Evolutionary conservation across 108 stramenopile species (phyloP).

Genomic region (Schizochytrium sp.): DNA sequence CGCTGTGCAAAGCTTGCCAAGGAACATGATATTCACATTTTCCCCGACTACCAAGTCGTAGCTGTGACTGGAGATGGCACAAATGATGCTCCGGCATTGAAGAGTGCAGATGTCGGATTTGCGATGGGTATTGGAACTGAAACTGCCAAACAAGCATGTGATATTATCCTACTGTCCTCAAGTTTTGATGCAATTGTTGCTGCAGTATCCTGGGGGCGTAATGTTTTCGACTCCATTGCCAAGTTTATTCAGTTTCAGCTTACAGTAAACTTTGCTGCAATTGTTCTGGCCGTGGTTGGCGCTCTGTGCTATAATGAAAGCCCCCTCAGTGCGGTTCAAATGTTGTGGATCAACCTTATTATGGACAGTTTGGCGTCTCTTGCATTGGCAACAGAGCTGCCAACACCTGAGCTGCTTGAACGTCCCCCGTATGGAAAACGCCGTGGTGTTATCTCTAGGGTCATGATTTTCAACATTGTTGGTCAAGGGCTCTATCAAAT

Average conservation of each 20-base stretch:
- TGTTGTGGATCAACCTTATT: constrained; percentile 97
- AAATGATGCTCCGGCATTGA: constrained; percentile 98
- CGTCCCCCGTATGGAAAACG: constrained; percentile 84
- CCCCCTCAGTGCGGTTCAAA: constrained; percentile 93
- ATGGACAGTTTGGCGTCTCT: constrained; percentile 98
- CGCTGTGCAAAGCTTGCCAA: constrained; percentile 78
- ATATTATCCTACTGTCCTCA: constrained; percentile 94
- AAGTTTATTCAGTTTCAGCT: constrained; percentile 98
- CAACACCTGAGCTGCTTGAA: constrained; percentile 83
- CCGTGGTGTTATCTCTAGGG: constrained; percentile 83
- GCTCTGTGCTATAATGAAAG: constrained; percentile 85
- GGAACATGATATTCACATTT: constrained; percentile 77
- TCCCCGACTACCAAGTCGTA: constrained; percentile 90
- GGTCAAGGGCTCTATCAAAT: constrained; percentile 89
- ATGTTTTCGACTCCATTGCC: constrained; percentile 94
- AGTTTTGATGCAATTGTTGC: constrained; percentile 97
- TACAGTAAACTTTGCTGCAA: constrained; percentile 93
- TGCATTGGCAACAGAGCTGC: constrained; percentile 94
- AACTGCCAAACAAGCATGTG: constrained; percentile 93
- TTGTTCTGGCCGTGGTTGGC: constrained; percentile 86
- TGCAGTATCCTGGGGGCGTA: constrained; percentile 96
- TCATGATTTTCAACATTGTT: constrained; percentile 92
- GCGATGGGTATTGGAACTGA: constrained; percentile 98
- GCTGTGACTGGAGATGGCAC: constrained; percentile 99
- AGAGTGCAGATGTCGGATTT: constrained; percentile 96